Percentiles rank a stretch among this genome's conserved stretches.
Conservation (phyloP, 164 flowering plant species). For the Aristolochia fimbriata region DNA sequence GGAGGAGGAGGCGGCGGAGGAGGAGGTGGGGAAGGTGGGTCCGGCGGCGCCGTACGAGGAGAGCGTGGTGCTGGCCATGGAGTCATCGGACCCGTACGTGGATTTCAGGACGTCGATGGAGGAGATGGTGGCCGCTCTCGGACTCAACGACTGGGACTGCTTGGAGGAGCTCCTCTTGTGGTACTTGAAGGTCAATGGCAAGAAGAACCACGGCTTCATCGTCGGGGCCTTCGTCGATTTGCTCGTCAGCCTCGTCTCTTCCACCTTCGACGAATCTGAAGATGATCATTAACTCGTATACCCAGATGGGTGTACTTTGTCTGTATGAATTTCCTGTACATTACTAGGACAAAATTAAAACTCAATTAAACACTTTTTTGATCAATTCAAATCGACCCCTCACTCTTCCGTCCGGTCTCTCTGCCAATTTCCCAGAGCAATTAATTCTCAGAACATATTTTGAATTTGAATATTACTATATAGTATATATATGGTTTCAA, state of each 20-base stretch:
- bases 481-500: too few species aligned
- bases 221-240: conserved; percentile 77
- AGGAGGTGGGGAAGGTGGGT: conserved; percentile 25
- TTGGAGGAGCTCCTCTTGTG: conserved; percentile 60
- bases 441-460: too few species aligned
- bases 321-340: too few species aligned
- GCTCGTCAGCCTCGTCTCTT: conserved; percentile 21
- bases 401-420: too few species aligned
- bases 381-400: too few species aligned
- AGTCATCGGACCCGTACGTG: conserved; percentile 54
- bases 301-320: neutral
- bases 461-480: too few species aligned
- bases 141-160: conserved; percentile 53
- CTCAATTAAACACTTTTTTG: too few species aligned
- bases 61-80: conserved; percentile 50
- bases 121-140: conserved; percentile 81
- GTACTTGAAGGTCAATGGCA: conserved; percentile 62
- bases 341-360: too few species aligned
- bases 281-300: too few species aligned
- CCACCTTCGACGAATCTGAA: too few species aligned
- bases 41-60: conserved; percentile 26
- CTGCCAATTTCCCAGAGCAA: too few species aligned
- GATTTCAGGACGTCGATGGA: conserved; percentile 79
- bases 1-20: neutral
- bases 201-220: conserved; percentile 52